Conservation (phyloP, 371 early-diverging fungal genomes). For the Mucor racemosus region DNA sequence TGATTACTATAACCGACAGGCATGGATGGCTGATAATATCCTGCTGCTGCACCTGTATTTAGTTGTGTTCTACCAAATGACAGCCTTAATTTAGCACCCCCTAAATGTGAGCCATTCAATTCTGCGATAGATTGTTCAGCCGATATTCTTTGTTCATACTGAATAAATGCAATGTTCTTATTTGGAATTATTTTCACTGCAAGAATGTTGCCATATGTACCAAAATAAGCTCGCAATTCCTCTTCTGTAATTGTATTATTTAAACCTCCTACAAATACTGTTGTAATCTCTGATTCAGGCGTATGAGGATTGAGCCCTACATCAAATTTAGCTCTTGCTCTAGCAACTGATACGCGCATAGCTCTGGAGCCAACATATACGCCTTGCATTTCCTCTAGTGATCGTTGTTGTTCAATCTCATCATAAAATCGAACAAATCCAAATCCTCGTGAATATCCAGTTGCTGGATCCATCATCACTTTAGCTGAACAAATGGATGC, state of each 20-base stretch:
- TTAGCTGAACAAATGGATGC: constrained; percentile 78
- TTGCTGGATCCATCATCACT: constrained; percentile 79
- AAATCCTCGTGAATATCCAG: constrained; percentile 78
- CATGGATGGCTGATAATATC: background rate
- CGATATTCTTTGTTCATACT: constrained; percentile 70
- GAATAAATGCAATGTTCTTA: constrained; percentile 89
- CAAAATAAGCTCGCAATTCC: constrained; percentile 32
- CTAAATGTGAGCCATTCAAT: constrained; percentile 79
- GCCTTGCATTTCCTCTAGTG: constrained; percentile 84
- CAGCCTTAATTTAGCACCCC: constrained; percentile 76
- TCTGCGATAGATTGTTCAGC: constrained; percentile 84
- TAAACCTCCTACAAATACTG: constrained; percentile 67
- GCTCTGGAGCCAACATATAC: constrained; percentile 74
- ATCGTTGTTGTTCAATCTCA: constrained; percentile 74
- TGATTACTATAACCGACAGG: background rate
- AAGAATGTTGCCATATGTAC: constrained; percentile 77
- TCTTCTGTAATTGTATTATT: constrained; percentile 37
- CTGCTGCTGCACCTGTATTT: constrained; percentile 6
- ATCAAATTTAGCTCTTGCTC: constrained; percentile 69
- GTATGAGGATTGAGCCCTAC: constrained; percentile 26
- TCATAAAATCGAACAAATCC: constrained; percentile 85
- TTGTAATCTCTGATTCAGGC: constrained; percentile 81
- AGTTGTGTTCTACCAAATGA: constrained; percentile 83
- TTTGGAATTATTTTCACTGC: constrained; percentile 87
- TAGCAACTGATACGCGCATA: constrained; percentile 85